These are phyloP conservation scores for Phytophthora crassamura DNA, from an alignment of 352 stramenopile species.

Conservation along the genomic window DNA sequence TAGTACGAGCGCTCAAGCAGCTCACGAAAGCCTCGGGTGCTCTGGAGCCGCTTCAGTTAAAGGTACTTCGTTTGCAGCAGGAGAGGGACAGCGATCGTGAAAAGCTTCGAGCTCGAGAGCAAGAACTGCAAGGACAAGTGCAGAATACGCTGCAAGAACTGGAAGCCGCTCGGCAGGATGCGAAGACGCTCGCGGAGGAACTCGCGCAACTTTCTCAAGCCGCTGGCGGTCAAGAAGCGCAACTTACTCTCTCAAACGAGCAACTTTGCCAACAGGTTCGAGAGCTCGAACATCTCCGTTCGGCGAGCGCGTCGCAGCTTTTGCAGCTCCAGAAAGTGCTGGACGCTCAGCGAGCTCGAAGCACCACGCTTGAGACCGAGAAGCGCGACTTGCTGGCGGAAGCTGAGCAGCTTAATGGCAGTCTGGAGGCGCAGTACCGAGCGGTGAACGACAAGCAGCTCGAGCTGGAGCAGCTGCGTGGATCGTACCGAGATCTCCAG, in stretches of 20 bases:
- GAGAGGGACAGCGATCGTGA: constrained; percentile 55
- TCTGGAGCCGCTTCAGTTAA: constrained; percentile 58
- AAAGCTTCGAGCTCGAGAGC: constrained; percentile 44
- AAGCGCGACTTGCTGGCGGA: constrained; percentile 76
- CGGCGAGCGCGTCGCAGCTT: constrained; percentile 43
- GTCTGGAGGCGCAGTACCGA: constrained; percentile 62
- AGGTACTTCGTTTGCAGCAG: constrained; percentile 54
- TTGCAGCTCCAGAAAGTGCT: constrained; percentile 70
- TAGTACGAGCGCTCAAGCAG: constrained; percentile 31
- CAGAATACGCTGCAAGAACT: constrained; percentile 45
- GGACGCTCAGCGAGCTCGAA: constrained; percentile 53
- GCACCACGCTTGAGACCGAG: constrained; percentile 58
- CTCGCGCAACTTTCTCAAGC: constrained; percentile 53
- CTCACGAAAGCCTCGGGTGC: constrained; percentile 23
- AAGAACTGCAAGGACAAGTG: constrained; percentile 46
- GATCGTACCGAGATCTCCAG: constrained; percentile 56
- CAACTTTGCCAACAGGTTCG: constrained; percentile 60
- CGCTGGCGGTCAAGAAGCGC: constrained; percentile 47
- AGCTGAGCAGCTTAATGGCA: constrained; percentile 64
- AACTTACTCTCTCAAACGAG: constrained; percentile 49
- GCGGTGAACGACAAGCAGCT: constrained; percentile 59
- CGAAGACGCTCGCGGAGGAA: constrained; percentile 56
- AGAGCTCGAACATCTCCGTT: constrained; percentile 55
- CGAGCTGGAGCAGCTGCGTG: constrained; percentile 64
- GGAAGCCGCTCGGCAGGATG: constrained; percentile 48